Conservation (phyloP, 805 yeast genomes). For the Saturnispora halmiae region DNA sequence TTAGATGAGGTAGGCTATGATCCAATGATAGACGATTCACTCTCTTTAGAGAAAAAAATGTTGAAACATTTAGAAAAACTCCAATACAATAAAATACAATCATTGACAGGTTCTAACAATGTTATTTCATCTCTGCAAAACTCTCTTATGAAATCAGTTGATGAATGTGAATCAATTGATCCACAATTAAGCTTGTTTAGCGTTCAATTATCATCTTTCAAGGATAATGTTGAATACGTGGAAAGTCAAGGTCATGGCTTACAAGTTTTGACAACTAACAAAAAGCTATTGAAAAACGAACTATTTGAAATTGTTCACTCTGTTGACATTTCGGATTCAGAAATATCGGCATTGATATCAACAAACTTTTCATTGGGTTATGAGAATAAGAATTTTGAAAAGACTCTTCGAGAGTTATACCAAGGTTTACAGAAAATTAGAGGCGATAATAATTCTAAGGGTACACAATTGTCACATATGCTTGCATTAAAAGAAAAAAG, state of each 20-base stretch:
- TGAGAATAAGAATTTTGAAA: conserved; percentile 40
- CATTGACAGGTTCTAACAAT: conserved; percentile 34
- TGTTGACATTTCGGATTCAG: conserved; percentile 54
- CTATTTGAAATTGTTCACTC: conserved; percentile 54
- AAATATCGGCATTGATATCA: conserved; percentile 37
- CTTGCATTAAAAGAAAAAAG: conserved; percentile 62
- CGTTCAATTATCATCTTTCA: conserved; percentile 54
- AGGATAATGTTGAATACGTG: conserved; percentile 59
- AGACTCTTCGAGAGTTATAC: conserved; percentile 44
- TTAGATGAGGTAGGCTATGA: conserved; percentile 76
- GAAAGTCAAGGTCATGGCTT: conserved; percentile 73
- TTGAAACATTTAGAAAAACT: conserved; percentile 49
- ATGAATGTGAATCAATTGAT: conserved; percentile 47
- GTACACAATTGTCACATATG: conserved; percentile 47
- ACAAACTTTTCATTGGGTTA: conserved; percentile 42
- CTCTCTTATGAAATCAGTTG: conserved; percentile 35
- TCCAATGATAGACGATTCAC: conserved; percentile 49
- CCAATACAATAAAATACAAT: conserved; percentile 53
- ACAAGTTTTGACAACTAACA: conserved; percentile 76
- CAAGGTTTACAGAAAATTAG: conserved; percentile 58
- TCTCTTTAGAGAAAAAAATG: conserved; percentile 47
- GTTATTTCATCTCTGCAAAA: conserved; percentile 35
- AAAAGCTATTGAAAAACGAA: conserved; percentile 63
- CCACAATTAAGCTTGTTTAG: conserved; percentile 47
- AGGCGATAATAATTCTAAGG: conserved; percentile 28